Conservation (phyloP, 2,329 filamentous ascomycete genomes). For the Aspergillus hortae region DNA sequence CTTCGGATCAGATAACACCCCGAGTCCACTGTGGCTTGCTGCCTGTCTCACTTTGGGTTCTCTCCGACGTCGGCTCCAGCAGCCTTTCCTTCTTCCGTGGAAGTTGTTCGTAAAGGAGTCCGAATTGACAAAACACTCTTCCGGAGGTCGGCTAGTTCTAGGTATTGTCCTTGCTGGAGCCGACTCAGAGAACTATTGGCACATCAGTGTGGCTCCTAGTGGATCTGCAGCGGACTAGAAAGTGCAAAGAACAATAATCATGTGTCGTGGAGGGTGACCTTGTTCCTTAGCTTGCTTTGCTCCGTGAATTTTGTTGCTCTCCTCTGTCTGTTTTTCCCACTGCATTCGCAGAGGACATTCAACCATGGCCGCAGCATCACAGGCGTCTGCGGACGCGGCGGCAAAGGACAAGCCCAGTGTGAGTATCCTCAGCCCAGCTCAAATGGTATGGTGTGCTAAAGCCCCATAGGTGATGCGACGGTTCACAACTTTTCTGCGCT, state of each 20-base stretch:
- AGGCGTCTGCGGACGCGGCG: background rate
- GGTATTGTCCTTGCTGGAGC: too few relatives aligned
- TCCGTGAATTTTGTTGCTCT: background rate
- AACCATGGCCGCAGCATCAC: background rate
- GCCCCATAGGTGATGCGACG: background rate
- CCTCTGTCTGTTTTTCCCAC: background rate
- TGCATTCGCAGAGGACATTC: background rate
- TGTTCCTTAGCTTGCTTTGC: background rate
- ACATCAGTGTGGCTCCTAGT: background rate
- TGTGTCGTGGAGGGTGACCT: background rate
- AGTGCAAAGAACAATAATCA: background rate
- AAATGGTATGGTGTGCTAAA: too few relatives aligned
- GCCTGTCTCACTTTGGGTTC: background rate
- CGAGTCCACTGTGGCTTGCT: background rate
- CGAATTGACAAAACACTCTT: background rate
- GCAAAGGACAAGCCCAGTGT: background rate
- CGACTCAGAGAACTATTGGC: background rate
- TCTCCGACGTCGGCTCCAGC: background rate
- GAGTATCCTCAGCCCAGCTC: background rate
- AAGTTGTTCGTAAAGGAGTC: background rate
- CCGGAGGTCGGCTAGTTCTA: too few relatives aligned
- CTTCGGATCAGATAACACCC: background rate
- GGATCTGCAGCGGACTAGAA: background rate
- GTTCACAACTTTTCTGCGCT: background rate
- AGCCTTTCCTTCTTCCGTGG: background rate